These are phyloP conservation scores for Ilyonectria destructans DNA, from an alignment of 2,329 filamentous ascomycete species.

Conservation along the genomic window DNA sequence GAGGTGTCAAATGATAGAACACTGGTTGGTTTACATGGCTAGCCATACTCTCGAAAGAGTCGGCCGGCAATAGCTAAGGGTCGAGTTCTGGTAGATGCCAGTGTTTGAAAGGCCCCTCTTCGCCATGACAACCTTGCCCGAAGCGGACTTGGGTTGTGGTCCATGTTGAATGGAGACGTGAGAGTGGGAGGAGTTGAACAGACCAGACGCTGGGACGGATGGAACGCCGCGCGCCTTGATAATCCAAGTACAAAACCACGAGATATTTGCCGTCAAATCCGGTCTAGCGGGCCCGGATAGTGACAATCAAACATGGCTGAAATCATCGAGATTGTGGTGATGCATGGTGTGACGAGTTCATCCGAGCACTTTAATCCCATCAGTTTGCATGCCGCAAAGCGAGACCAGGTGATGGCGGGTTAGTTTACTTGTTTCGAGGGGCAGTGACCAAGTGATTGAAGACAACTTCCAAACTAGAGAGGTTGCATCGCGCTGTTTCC, in stretches of 20 bases:
- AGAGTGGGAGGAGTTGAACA: background rate
- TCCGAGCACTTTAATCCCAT: conserved; percentile 2
- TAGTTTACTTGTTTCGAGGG: background rate
- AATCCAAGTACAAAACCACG: background rate
- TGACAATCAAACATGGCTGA: background rate
- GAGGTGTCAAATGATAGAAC: background rate
- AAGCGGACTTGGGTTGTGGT: background rate
- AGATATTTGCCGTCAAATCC: background rate
- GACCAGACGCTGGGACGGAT: background rate
- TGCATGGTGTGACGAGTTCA: conserved; percentile 1
- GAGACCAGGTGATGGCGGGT: background rate
- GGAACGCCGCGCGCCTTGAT: background rate
- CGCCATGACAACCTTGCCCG: background rate
- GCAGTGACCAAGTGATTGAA: conserved; percentile 1
- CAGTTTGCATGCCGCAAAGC: background rate
- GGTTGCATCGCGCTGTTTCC: conserved; percentile 12
- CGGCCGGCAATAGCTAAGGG: background rate
- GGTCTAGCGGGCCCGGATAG: background rate
- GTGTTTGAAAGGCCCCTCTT: background rate
- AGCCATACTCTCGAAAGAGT: background rate
- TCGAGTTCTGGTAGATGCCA: background rate
- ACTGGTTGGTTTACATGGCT: background rate
- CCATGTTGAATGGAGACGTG: too few relatives aligned
- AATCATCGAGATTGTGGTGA: background rate
- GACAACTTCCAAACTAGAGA: background rate